Evolutionary conservation across 768 basidiomycete species (phyloP), one percentile per base, ranked within the genome.

Genomic region (Rhodotorula babjevae): DNA sequence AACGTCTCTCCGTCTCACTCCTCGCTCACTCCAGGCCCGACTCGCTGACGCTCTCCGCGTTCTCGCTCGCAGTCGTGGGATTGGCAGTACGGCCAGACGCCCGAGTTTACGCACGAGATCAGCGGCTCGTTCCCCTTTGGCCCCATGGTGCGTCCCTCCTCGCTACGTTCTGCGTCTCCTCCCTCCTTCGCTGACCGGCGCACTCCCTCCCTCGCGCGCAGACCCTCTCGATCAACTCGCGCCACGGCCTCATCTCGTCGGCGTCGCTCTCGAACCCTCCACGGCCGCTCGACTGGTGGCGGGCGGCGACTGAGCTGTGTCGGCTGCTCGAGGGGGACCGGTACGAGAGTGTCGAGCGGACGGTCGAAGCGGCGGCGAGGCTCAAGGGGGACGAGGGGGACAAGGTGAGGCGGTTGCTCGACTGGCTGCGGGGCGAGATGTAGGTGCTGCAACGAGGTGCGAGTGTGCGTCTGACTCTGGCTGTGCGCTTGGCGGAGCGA

Each of bases 81-180:
- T 31, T 98, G 94, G 93, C 83, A 86, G 23, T 96, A 87, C 77
- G 95, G 94, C 0, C 91, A 94, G 79, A 95, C 94, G 0, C 93
- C 94, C 55, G 90, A 95, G 79, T 98, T 99, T 79, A 89, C 87
- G 14, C 90, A 91, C 77, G 83, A 83, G 6, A 55, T 87, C 12
- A 60, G 79, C 44, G 80, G 79, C 10, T 66, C 73, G 27, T 83
- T 86, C 77, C 42, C 56, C 27, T 71, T 56, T 23, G 69, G 49
- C 31, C 21, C 15, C 4, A 44, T 62, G 18, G 60, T 63, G 2
- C 52, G 29, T n/a, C 25, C n/a, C 9, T 31, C 29, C 62, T 33
- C 36, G 9, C 10, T 23, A n/a, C 36, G 9, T 4, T 36, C 36
- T 36, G 36, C 36, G 36, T 36, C 36, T 9, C 36, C 27, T 60